Evolutionary conservation across 179 eudicot species (phyloP).

Genomic region (Heliamphora pulchella): DNA sequence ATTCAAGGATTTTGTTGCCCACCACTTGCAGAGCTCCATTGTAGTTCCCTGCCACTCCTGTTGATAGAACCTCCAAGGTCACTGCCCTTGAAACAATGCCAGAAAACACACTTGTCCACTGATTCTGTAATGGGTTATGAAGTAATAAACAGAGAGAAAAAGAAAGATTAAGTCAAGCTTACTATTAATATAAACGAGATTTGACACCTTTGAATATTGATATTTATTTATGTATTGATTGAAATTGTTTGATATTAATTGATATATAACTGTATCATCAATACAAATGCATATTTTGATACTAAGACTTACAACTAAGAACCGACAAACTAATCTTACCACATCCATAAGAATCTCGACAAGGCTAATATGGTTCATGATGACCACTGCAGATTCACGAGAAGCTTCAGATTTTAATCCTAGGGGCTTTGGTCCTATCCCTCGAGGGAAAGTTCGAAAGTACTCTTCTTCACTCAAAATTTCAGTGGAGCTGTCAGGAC

Average conservation of each 20-base stretch:
- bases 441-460: conserved; percentile 62
- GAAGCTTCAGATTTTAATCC: conserved; percentile 83
- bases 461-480: conserved; percentile 72
- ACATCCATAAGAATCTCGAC: conserved; percentile 95
- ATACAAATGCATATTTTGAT: no score
- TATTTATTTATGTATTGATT: no score
- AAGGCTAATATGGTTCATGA: conserved; percentile 83
- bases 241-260: no score
- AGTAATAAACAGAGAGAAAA: background rate
- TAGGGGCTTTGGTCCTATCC: conserved; percentile 74
- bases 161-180: no score
- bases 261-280: no score
- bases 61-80: conserved; percentile 78
- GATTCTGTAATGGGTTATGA: conserved; percentile 39
- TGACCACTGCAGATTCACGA: conserved; percentile 71
- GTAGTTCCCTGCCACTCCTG: conserved; percentile 95
- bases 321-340: conserved; percentile 30
- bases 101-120: conserved; percentile 73
- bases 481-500: conserved; percentile 37
- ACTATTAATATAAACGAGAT: no score
- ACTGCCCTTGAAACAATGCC: conserved; percentile 84
- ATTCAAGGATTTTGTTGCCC: conserved; percentile 6
- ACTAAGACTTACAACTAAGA: background rate
- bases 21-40: conserved; percentile 99
- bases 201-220: no score